Base-by-base conservation (phyloP, 2,329 filamentous ascomycete genomes). In the Claviceps monticola region DNA sequence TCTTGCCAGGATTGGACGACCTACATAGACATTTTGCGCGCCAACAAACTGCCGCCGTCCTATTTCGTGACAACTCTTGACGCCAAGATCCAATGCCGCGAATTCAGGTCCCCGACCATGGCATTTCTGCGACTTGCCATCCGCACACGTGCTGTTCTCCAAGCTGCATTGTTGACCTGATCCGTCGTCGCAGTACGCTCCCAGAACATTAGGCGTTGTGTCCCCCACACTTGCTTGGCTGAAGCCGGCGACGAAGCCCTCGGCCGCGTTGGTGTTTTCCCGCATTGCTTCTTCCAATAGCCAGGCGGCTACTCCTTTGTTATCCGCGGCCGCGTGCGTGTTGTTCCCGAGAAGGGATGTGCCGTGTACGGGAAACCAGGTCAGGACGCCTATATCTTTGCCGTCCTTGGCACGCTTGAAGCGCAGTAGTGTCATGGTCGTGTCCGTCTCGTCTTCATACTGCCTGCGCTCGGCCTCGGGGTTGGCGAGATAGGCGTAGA, bases 311-410 rank as follows among this genome's bases (percentile, higher is more conserved):
- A 95, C 88, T 13, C 91, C 91, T 69, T 97, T 97, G 71, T 97
- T 97, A 66, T 97, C 91, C n/a, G 88, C 91, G 2, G 89, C 83
- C 49, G 93, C 80, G 14, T 95, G 74, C 0, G 89, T 96, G 68
- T 95, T 95, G 69, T 96, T 96, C 51, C 86, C 85, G 23, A 90
- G 80, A 67, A 96, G 79, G 0, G 88, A 95, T 0, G 91, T 97
- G 46, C 90, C 90, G 64, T 97, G 91, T 0, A 90, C 86, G 2
- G 91, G 81, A 64, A 91, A 95, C 87, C 90, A 97, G 16, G 88
- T 93, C 53, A 97, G 69, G 1, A 94, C 73, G 13, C 88, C 90
- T 43, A 88, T 79, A 53, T 83, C 84, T 68, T 88, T 89, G 47
- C 77, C 75, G 61, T 93, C 87, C 0, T 79, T 83, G 9, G 79